phyloP scores from a whole-genome alignment of 106 monocot species.

The Vanilla planifolia region DNA sequence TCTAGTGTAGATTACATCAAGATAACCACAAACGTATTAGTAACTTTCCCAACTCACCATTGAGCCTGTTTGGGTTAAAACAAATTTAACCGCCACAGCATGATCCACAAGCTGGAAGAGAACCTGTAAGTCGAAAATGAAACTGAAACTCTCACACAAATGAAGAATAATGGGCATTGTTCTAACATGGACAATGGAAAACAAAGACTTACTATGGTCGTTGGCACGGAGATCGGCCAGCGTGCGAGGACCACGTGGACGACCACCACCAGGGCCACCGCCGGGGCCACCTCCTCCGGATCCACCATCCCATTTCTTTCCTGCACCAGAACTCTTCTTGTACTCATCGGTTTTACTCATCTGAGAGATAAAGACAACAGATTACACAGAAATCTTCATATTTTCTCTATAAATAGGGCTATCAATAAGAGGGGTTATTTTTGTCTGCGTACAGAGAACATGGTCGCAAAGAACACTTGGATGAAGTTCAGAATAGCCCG shows the following conservation, averaged over 20 bases:
- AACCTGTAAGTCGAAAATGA: conserved; percentile 33
- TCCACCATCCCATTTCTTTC: conserved; percentile 91
- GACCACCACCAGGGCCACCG: conserved; percentile 53
- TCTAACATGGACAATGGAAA: no score
- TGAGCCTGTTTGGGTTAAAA: no score
- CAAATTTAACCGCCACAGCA: conserved; percentile 78
- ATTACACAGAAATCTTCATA: not conserved
- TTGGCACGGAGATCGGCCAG: conserved; percentile 65
- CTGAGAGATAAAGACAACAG: conserved; percentile 23
- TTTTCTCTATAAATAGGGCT: no score
- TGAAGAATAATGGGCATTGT: no score
- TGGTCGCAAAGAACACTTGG: conserved; percentile 57
- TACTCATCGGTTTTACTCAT: conserved; percentile 65
- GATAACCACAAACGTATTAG: no score
- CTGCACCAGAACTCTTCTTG: conserved; percentile 54
- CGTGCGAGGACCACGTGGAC: conserved; percentile 57
- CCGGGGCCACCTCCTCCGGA: conserved; percentile 57
- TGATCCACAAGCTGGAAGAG: conserved; percentile 80
- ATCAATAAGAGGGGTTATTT: not conserved
- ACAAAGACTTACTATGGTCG: conserved; percentile 66
- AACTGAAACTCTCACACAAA: no score
- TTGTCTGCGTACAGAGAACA: conserved; percentile 75
- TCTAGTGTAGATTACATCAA: no score
- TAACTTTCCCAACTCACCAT: no score
- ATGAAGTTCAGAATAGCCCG: conserved; percentile 55